Evolutionary conservation across 1,284 basidiomycete species (phyloP).

Genomic region (Anthracocystis setariae): DNA sequence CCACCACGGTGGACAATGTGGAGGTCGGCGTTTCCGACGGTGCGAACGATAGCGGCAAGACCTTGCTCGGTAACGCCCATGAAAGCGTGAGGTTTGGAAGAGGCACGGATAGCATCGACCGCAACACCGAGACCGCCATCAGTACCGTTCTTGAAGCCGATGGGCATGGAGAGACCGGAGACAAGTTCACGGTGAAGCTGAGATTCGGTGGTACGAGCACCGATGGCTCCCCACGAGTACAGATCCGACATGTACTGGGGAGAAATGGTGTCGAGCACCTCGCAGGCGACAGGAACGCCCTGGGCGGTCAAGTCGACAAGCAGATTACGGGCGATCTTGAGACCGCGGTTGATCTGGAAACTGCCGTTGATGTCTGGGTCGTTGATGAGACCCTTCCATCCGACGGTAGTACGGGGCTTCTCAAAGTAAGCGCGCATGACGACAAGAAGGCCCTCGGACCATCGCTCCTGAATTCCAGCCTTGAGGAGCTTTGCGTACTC

Average conservation of each 20-base stretch:
- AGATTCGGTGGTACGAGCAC: slow-evolving; percentile 84
- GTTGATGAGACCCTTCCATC: slow-evolving; percentile 77
- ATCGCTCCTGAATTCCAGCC: slow-evolving; percentile 65
- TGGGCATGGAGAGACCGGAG: slow-evolving; percentile 65
- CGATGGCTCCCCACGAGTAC: slow-evolving; percentile 96
- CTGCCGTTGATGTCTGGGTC: slow-evolving; percentile 90
- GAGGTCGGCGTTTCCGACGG: slow-evolving; percentile 77
- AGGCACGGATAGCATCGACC: slow-evolving; percentile 66
- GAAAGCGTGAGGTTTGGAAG: slow-evolving; percentile 64
- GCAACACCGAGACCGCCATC: slow-evolving; percentile 77
- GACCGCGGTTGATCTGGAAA: slow-evolving; percentile 96
- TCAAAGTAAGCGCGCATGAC: slow-evolving; percentile 95
- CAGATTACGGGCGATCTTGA: slow-evolving; percentile 79
- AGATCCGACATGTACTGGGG: slow-evolving; percentile 74
- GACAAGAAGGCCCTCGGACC: slow-evolving; percentile 79
- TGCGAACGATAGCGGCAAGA: slow-evolving; percentile 94
- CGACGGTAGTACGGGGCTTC: slow-evolving; percentile 81
- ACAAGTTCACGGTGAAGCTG: slow-evolving; percentile 70
- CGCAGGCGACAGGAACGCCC: slow-evolving; percentile 91
- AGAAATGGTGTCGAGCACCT: slow-evolving; percentile 78
- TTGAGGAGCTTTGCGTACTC: slow-evolving; percentile 78
- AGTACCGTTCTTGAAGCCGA: slow-evolving; percentile 98
- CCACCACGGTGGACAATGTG: slow-evolving; percentile 68
- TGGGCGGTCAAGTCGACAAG: slow-evolving; percentile 87
- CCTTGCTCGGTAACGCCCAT: slow-evolving; percentile 68